These are phyloP conservation scores for Sarocladium strictum DNA, from an alignment of 2,329 filamentous ascomycete genomes.

Conservation along the genomic window DNA sequence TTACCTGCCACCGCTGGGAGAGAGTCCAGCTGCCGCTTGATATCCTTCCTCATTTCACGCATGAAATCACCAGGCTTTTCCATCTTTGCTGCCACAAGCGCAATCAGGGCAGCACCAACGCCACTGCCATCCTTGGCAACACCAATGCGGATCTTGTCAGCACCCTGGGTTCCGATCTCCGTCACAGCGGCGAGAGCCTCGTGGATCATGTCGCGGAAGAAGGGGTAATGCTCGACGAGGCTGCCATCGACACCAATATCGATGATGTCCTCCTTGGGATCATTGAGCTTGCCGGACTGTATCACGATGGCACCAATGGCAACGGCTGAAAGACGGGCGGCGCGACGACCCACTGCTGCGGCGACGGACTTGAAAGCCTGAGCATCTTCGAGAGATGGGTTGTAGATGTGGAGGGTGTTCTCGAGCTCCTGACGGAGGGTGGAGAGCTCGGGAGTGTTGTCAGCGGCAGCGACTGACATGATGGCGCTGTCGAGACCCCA, in stretches of 20 bases:
- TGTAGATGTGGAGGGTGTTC: constrained; percentile 67
- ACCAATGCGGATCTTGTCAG: constrained; percentile 84
- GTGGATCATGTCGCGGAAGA: constrained; percentile 82
- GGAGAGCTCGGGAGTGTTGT: constrained; percentile 65
- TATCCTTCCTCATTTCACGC: constrained; percentile 32
- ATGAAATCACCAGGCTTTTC: constrained; percentile 45
- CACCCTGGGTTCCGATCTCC: constrained; percentile 70
- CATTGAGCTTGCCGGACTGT: constrained; percentile 65
- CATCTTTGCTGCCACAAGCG: constrained; percentile 73
- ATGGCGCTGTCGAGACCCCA: constrained; percentile 93
- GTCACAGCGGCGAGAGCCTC: constrained; percentile 73
- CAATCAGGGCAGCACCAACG: constrained; percentile 82
- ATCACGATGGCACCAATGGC: constrained; percentile 81
- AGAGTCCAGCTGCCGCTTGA: constrained; percentile 28
- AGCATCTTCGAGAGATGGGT: constrained; percentile 75
- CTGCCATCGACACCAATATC: constrained; percentile 94
- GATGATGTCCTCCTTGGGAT: constrained; percentile 61
- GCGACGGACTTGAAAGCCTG: constrained; percentile 80
- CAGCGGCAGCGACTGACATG: constrained; percentile 79
- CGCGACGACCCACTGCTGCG: constrained; percentile 78
- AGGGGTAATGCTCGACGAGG: constrained; percentile 91
- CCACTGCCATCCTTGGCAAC: constrained; percentile 94
- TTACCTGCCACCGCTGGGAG: constrained; percentile 24
- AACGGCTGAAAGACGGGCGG: constrained; percentile 81
- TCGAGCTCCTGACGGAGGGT: constrained; percentile 74